These are phyloP conservation scores for Vicia villosa DNA, from an alignment of 306 rosid species.

Conservation along the genomic window DNA sequence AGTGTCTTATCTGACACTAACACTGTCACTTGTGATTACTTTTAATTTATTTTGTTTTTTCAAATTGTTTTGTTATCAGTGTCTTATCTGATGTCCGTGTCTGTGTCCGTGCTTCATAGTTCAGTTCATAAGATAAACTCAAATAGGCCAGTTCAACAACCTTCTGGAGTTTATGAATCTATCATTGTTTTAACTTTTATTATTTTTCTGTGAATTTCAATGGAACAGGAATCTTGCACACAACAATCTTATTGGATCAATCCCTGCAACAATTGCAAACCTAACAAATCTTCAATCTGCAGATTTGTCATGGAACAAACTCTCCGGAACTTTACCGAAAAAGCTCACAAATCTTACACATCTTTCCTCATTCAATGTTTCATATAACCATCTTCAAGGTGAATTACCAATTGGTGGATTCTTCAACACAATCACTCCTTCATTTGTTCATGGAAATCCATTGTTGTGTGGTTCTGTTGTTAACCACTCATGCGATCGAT, in stretches of 20 bases:
- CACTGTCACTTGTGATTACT: no score
- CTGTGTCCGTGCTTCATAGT: no score
- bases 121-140: no score
- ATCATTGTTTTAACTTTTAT: neutral
- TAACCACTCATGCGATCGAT: slow-evolving; percentile 63
- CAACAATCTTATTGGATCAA: slow-evolving; percentile 79
- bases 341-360: slow-evolving; percentile 79
- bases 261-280: slow-evolving; percentile 78
- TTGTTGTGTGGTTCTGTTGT: slow-evolving; percentile 84
- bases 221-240: slow-evolving; percentile 75
- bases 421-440: slow-evolving; percentile 76
- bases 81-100: no score
- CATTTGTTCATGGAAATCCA: slow-evolving; percentile 70
- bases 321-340: slow-evolving; percentile 87
- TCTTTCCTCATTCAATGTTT: slow-evolving; percentile 70
- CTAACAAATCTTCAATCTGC: slow-evolving; percentile 71
- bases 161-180: neutral
- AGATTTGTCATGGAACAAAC: slow-evolving; percentile 77
- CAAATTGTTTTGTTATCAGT: no score
- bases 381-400: slow-evolving; percentile 80
- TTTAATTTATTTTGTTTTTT: no score
- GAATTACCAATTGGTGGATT: slow-evolving; percentile 93
- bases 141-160: neutral
- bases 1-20: no score
- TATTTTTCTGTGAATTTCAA: slow-evolving; percentile 27